Percentiles rank a stretch among this genome's conserved stretches.
Evolutionary conservation across 345 rosid species (phyloP).

Genomic region (Excoecaria agallocha): DNA sequence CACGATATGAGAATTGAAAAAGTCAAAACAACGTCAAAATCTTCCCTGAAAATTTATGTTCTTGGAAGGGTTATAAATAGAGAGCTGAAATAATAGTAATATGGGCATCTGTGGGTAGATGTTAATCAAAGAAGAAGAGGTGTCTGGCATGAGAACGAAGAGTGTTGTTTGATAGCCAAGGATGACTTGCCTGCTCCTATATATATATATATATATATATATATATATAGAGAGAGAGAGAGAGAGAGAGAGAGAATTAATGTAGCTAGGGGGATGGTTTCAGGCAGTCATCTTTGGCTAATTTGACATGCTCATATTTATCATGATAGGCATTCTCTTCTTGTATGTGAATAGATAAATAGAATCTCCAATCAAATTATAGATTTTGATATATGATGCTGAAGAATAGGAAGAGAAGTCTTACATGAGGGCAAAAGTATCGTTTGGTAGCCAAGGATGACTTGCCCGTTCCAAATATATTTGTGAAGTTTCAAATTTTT

Average conservation of each 20-base stretch:
- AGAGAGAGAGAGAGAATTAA: too few species aligned
- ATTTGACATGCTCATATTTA: constrained; percentile 6
- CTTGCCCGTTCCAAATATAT: background rate
- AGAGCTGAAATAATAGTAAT: too few species aligned
- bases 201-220: too few species aligned
- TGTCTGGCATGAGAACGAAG: background rate
- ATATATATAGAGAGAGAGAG: too few species aligned
- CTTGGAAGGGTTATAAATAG: too few species aligned
- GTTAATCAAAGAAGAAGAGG: too few species aligned
- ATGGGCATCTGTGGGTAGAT: too few species aligned
- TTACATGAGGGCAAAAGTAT: background rate
- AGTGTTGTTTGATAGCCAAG: constrained; percentile 13
- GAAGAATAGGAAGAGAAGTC: background rate
- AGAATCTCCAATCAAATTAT: background rate
- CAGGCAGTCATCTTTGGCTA: constrained; percentile 18
- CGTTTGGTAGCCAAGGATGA: background rate
- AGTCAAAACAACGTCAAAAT: too few species aligned
- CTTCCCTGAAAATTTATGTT: too few species aligned
- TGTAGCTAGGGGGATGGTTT: background rate
- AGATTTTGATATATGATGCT: background rate
- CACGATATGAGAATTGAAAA: too few species aligned
- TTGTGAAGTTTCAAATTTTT: background rate
- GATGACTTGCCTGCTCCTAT: constrained; percentile 19
- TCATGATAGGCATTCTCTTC: constrained; percentile 5
- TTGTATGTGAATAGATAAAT: background rate